A percentile compares a stretch with the other conserved stretches of the same genome.
Conservation (phyloP, 2,329 filamentous ascomycete species). For the Fusarium pseudocircinatum region DNA sequence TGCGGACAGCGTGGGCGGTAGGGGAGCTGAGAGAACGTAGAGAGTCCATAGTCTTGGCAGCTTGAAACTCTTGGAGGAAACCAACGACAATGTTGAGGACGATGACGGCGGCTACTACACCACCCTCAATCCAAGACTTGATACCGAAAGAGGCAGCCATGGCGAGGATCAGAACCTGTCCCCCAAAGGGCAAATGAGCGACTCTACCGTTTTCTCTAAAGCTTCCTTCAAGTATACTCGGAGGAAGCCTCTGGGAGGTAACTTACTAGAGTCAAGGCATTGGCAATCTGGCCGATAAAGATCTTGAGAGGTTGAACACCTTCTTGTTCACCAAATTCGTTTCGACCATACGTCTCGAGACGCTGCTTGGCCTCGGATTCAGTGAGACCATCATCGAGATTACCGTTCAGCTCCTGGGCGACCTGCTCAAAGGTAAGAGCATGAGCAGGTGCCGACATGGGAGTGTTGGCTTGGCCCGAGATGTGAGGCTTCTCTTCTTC, state of each 20-base stretch:
- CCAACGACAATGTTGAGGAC: slow-evolving; percentile 66
- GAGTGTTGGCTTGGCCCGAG: slow-evolving; percentile 37
- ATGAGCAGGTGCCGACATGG: slow-evolving; percentile 40
- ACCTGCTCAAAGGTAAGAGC: slow-evolving; percentile 29
- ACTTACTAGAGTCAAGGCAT: slow-evolving; percentile 73
- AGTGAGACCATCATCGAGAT: slow-evolving; percentile 27
- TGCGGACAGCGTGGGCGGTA: slow-evolving; percentile 55
- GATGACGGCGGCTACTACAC: slow-evolving; percentile 67
- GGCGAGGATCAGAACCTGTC: slow-evolving; percentile 62
- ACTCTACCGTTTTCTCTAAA: slow-evolving; percentile 21
- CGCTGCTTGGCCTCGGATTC: slow-evolving; percentile 55
- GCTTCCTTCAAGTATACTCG: not conserved
- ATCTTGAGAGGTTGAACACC: slow-evolving; percentile 72
- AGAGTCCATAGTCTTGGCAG: slow-evolving; percentile 61
- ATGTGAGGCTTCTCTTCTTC: slow-evolving; percentile 26
- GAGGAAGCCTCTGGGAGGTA: not conserved
- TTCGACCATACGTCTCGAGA: slow-evolving; percentile 66
- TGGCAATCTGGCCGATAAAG: slow-evolving; percentile 71
- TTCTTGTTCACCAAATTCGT: slow-evolving; percentile 69
- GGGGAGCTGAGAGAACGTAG: slow-evolving; percentile 56
- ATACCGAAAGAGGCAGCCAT: slow-evolving; percentile 69
- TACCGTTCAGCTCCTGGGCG: slow-evolving; percentile 22
- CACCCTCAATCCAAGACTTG: slow-evolving; percentile 68
- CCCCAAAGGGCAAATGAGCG: slow-evolving; percentile 30
- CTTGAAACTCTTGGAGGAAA: slow-evolving; percentile 57